Conservation (phyloP, 768 basidiomycete genomes). For the Piloderma croceum region DNA sequence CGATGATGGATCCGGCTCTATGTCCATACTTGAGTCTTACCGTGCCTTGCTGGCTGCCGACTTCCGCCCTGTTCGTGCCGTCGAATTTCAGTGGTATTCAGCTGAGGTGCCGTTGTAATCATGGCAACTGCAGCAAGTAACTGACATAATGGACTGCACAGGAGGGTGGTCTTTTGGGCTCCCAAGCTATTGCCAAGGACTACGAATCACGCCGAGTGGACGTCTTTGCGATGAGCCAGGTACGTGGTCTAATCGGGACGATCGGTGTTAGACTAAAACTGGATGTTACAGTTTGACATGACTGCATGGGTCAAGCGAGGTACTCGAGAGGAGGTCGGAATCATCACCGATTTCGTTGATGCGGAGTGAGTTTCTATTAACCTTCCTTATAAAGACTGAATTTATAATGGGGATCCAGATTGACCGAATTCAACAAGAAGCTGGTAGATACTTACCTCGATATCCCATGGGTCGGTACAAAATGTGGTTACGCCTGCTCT, state of each 20-base stretch:
- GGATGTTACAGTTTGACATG: conserved; percentile 81
- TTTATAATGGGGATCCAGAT: conserved; percentile 32
- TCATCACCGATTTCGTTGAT: conserved; percentile 83
- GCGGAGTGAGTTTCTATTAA: conserved; percentile 34
- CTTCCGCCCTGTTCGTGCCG: conserved; percentile 57
- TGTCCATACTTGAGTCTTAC: conserved; percentile 75
- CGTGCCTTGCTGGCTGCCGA: conserved; percentile 62
- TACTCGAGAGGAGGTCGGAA: conserved; percentile 70
- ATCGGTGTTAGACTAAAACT: no score
- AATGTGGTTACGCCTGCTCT: conserved; percentile 92
- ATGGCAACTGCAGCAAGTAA: conserved; percentile 6
- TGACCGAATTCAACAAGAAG: conserved; percentile 76
- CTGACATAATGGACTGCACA: conserved; percentile 23
- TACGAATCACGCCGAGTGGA: conserved; percentile 61
- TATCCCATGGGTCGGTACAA: conserved; percentile 82
- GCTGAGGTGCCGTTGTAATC: conserved; percentile 48
- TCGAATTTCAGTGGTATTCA: conserved; percentile 85
- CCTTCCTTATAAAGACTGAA: neutral
- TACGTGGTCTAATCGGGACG: conserved; percentile 25
- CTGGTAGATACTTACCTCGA: conserved; percentile 74
- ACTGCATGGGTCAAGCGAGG: conserved; percentile 91
- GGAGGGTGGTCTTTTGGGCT: conserved; percentile 85
- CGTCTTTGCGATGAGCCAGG: conserved; percentile 82
- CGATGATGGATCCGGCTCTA: conserved; percentile 55
- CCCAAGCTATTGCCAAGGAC: conserved; percentile 78